These are phyloP conservation scores for Chloris gayana DNA, from an alignment of 176 grass and related monocot species.

Conservation along the genomic window DNA sequence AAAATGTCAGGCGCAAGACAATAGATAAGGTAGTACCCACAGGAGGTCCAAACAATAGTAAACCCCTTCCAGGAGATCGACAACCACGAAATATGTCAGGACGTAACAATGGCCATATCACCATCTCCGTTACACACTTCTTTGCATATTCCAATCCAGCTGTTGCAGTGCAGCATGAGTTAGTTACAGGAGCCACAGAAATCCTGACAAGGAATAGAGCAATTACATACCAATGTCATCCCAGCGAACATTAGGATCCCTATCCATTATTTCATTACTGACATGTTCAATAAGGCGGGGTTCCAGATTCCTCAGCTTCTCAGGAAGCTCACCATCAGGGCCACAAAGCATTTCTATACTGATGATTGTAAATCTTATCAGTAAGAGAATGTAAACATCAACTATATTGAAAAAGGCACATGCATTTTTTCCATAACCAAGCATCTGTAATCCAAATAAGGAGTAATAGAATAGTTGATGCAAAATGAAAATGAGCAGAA, in stretches of 20 bases:
- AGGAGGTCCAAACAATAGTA: conserved; percentile 96
- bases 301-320: conserved; percentile 94
- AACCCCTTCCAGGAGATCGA: conserved; percentile 92
- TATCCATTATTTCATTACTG: conserved; percentile 99
- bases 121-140: conserved; percentile 99
- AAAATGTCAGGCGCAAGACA: neutral
- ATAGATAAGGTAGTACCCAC: conserved; percentile 53
- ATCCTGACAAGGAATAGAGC: conserved; percentile 19
- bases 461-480: conserved; percentile 13
- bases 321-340: conserved; percentile 89
- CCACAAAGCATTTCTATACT: conserved; percentile 94
- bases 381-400: conserved; percentile 26
- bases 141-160: conserved; percentile 98
- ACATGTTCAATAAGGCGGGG: conserved; percentile 94
- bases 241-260: conserved; percentile 94
- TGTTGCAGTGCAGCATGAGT: conserved; percentile 49
- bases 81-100: conserved; percentile 95
- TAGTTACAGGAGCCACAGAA: conserved; percentile 36
- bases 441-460: neutral
- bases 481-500: conserved; percentile 13
- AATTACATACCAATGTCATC: conserved; percentile 83
- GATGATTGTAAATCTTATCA: conserved; percentile 26
- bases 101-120: conserved; percentile 87
- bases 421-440: conserved; percentile 1
- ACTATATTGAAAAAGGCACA: neutral